Percentiles rank a stretch among this genome's conserved stretches.
phyloP scores from a whole-genome alignment of 768 basidiomycete species.

The Cubamyces sp. region DNA sequence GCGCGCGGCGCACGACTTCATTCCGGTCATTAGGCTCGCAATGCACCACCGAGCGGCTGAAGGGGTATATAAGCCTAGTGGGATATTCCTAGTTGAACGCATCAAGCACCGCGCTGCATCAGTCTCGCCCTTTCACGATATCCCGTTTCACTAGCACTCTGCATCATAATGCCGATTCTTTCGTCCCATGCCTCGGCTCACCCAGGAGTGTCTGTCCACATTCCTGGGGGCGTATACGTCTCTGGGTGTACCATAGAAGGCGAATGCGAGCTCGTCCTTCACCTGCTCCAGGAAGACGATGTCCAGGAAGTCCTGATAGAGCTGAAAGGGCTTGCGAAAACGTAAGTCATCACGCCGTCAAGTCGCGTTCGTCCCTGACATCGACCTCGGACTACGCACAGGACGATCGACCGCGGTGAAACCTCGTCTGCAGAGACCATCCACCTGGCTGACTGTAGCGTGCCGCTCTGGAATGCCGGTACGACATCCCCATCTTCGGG shows the following conservation, averaged over 20 bases:
- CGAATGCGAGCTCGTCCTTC: constrained; percentile 15
- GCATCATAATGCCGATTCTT: too few species aligned
- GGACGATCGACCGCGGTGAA: background rate
- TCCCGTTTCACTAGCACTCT: too few species aligned
- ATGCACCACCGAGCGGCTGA: too few species aligned
- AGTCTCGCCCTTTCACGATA: too few species aligned
- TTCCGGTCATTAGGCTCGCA: too few species aligned
- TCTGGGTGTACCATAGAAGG: constrained; percentile 17
- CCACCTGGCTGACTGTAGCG: background rate
- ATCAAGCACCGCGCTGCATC: too few species aligned
- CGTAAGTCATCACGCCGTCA: constrained; percentile 7
- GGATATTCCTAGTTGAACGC: too few species aligned
- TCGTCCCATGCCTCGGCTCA: too few species aligned
- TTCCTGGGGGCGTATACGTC: too few species aligned
- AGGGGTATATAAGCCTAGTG: too few species aligned
- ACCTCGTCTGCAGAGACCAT: background rate
- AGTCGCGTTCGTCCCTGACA: background rate
- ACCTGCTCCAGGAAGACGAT: constrained; percentile 13
- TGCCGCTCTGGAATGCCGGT: constrained; percentile 19
- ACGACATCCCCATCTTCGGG: constrained; percentile 5
- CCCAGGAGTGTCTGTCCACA: too few species aligned
- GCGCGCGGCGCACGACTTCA: too few species aligned
- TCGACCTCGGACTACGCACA: background rate
- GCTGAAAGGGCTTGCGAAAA: constrained; percentile 10
- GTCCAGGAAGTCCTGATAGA: constrained; percentile 22